These are phyloP conservation scores for Leccinum insolens DNA, from an alignment of 1,284 basidiomycete genomes.

Conservation along the genomic window DNA sequence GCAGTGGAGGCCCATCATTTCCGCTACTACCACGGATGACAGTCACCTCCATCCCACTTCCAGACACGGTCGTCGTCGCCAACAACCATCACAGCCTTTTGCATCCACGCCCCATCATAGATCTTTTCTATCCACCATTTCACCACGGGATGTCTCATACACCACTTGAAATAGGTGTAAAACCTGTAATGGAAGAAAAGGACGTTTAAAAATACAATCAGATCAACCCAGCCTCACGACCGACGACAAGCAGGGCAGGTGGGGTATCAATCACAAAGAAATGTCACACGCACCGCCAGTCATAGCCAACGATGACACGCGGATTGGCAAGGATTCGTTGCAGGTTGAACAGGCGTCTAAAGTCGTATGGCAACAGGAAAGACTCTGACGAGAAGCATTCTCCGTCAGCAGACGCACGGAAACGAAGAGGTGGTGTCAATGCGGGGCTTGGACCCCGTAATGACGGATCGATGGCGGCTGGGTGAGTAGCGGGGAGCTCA, in stretches of 20 bases:
- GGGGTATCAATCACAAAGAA: neutral
- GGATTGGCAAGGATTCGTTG: slow-evolving; percentile 30
- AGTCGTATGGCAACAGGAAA: slow-evolving; percentile 56
- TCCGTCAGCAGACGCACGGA: slow-evolving; percentile 44
- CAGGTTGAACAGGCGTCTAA: slow-evolving; percentile 48
- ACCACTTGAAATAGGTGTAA: slow-evolving; percentile 50
- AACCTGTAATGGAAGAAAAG: slow-evolving; percentile 23
- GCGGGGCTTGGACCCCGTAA: slow-evolving; percentile 31
- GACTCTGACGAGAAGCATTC: slow-evolving; percentile 59
- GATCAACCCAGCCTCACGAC: neutral
- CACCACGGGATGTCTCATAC: slow-evolving; percentile 45
- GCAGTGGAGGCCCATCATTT: neutral
- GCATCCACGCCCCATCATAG: slow-evolving; percentile 44
- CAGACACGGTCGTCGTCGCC: slow-evolving; percentile 29
- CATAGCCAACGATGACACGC: slow-evolving; percentile 26
- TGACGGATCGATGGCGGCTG: slow-evolving; percentile 14
- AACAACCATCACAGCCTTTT: slow-evolving; percentile 39
- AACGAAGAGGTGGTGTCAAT: slow-evolving; percentile 41
- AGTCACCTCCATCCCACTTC: slow-evolving; percentile 27
- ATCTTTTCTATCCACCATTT: slow-evolving; percentile 47
- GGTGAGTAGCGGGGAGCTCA: slow-evolving; percentile 18
- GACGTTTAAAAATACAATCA: neutral
- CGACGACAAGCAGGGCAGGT: neutral
- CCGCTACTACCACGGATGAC: slow-evolving; percentile 20
- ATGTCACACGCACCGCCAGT: slow-evolving; percentile 22